These are phyloP conservation scores for Filobasidium uniguttulatum DNA, from an alignment of 1,284 basidiomycete genomes.

Conservation along the genomic window DNA sequence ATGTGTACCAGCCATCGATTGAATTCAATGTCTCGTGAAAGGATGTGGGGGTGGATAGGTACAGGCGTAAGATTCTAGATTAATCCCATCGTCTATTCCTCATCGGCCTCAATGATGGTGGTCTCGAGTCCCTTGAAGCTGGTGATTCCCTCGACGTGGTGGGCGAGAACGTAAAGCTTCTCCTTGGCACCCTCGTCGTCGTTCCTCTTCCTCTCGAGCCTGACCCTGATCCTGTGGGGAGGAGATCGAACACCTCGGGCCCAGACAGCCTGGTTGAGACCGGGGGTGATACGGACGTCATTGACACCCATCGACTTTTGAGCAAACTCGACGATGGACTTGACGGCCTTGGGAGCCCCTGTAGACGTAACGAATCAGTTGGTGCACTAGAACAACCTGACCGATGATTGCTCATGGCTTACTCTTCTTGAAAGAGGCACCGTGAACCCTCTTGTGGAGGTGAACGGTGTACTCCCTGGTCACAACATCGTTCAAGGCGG, in stretches of 20 bases:
- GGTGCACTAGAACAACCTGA: neutral
- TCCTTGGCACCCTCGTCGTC: conserved; percentile 95
- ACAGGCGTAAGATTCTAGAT: too few species aligned
- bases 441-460: conserved; percentile 83
- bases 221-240: conserved; percentile 75
- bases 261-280: conserved; percentile 89
- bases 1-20: too few species aligned
- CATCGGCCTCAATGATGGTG: conserved; percentile 58
- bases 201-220: conserved; percentile 86
- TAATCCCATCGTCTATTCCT: conserved; percentile 28
- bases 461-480: conserved; percentile 94
- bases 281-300: conserved; percentile 83
- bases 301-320: conserved; percentile 84
- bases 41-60: too few species aligned
- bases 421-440: conserved; percentile 83
- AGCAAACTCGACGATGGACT: conserved; percentile 78
- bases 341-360: conserved; percentile 76
- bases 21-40: too few species aligned
- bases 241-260: conserved; percentile 67
- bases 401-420: conserved; percentile 11
- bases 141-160: conserved; percentile 58
- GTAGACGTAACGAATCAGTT: conserved; percentile 17
- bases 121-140: conserved; percentile 81
- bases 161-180: conserved; percentile 87
- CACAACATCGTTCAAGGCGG: conserved; percentile 88